Evolutionary conservation across 306 rosid genomes (phyloP).

Genomic region (Benincasa hispida): DNA sequence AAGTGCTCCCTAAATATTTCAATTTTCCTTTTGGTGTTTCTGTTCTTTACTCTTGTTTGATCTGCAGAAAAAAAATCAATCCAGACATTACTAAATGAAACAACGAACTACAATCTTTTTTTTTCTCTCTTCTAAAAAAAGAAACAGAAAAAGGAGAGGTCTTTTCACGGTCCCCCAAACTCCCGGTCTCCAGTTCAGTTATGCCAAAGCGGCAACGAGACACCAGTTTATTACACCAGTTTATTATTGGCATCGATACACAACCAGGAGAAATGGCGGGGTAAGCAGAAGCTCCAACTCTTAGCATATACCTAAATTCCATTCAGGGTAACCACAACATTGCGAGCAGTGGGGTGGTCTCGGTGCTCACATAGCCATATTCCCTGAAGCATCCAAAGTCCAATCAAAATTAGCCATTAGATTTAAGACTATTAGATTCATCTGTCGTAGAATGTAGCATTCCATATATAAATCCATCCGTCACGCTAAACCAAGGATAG

Average conservation of each 20-base stretch:
- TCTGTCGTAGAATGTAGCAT: not conserved
- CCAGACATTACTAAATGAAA: not conserved
- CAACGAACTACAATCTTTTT: not conserved
- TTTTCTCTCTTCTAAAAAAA: too few species aligned
- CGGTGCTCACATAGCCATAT: constrained; percentile 93
- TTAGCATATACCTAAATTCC: constrained; percentile 33
- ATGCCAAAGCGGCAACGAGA: not conserved
- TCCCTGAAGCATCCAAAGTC: constrained; percentile 35
- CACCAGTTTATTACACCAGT: not conserved
- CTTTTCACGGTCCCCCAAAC: not conserved
- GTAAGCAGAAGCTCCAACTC: not conserved
- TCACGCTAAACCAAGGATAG: not conserved
- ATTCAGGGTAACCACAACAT: constrained; percentile 61
- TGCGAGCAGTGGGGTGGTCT: constrained; percentile 49
- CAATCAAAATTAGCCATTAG: not conserved
- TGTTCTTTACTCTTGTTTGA: too few species aligned
- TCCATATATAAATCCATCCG: not conserved
- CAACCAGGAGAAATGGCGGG: not conserved
- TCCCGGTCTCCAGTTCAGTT: not conserved
- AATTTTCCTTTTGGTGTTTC: too few species aligned
- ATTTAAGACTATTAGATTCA: not conserved
- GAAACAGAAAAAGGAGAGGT: not conserved
- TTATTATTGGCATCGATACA: not conserved
- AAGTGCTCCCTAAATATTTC: too few species aligned
- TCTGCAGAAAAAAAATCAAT: too few species aligned